Percentiles rank a stretch among this genome's conserved stretches.
Conservation (phyloP, 805 yeast genomes). For the Sugiyamaella boreocaroliniensis region DNA sequence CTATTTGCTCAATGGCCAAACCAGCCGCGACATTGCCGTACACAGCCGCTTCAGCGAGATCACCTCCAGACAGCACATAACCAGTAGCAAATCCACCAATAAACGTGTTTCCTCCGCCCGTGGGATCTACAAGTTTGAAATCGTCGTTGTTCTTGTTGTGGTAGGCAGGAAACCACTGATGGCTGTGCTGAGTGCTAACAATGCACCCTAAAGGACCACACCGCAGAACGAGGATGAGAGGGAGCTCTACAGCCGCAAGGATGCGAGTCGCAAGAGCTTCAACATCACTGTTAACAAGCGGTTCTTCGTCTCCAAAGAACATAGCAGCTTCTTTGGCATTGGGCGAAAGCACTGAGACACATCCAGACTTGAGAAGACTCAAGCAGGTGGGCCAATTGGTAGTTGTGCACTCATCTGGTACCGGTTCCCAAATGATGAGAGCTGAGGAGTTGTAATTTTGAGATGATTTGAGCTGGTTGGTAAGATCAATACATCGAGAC, state of each 20-base stretch:
- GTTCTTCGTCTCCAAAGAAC: conserved; percentile 45
- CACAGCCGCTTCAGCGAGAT: conserved; percentile 45
- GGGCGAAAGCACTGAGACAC: conserved; percentile 64
- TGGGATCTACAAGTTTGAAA: conserved; percentile 66
- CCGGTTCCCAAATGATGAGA: conserved; percentile 75
- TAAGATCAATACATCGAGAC: conserved; percentile 46
- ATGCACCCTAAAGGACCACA: conserved; percentile 72
- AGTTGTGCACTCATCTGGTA: conserved; percentile 65
- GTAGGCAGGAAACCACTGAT: conserved; percentile 64
- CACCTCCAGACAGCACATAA: conserved; percentile 37
- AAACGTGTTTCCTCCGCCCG: conserved; percentile 92
- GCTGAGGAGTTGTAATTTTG: conserved; percentile 26
- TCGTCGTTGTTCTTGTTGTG: conserved; percentile 34
- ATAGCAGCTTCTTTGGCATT: conserved; percentile 77
- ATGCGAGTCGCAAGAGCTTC: conserved; percentile 40
- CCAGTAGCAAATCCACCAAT: conserved; percentile 74
- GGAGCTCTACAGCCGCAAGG: conserved; percentile 9
- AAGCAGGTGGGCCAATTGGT: conserved; percentile 39
- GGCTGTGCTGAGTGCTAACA: conserved; percentile 31
- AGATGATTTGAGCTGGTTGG: conserved; percentile 30
- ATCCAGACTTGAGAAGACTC: conserved; percentile 30
- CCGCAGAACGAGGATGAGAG: conserved; percentile 46
- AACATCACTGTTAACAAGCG: conserved; percentile 36
- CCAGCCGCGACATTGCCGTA: conserved; percentile 79
- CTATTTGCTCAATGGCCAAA: conserved; percentile 70